phyloP scores from a whole-genome alignment of 352 stramenopile species.

The Globisporangium irregulare region DNA sequence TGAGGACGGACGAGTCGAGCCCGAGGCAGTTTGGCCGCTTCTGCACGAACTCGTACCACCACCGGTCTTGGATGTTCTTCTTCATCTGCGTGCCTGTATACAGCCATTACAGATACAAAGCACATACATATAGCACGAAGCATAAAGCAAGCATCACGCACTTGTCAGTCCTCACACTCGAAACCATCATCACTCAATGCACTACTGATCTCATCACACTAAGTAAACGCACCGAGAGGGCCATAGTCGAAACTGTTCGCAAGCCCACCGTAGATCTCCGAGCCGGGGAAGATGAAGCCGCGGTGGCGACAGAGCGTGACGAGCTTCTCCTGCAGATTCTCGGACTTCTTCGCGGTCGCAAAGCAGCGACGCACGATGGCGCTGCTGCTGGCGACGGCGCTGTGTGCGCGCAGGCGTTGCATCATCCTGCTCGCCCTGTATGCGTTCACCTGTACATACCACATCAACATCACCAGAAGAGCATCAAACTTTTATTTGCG shows the following conservation, averaged over 20 bases:
- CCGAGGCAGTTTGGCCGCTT: constrained; percentile 92
- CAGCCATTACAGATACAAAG: neutral
- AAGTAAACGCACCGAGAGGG: constrained; percentile 51
- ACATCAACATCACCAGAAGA: neutral
- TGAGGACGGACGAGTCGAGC: constrained; percentile 95
- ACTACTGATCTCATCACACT: neutral
- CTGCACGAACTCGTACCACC: constrained; percentile 96
- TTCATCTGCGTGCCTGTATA: constrained; percentile 74
- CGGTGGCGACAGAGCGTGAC: constrained; percentile 85
- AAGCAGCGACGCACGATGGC: constrained; percentile 25
- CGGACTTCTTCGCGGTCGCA: constrained; percentile 28
- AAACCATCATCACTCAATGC: neutral
- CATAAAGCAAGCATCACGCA: constrained; percentile 2
- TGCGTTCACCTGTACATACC: neutral
- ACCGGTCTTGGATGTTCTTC: constrained; percentile 97
- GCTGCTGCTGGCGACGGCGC: neutral
- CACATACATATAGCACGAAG: neutral
- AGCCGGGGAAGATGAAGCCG: constrained; percentile 93
- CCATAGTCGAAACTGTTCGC: constrained; percentile 98
- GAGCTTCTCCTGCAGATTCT: constrained; percentile 66
- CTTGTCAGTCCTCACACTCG: neutral
- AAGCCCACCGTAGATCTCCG: constrained; percentile 97
- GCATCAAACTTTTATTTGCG: neutral
- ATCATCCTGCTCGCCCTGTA: constrained; percentile 12
- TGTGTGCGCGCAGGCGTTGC: constrained; percentile 13